Base-by-base conservation (phyloP, 148 eudicot species). In the Selenicereus undatus region DNA sequence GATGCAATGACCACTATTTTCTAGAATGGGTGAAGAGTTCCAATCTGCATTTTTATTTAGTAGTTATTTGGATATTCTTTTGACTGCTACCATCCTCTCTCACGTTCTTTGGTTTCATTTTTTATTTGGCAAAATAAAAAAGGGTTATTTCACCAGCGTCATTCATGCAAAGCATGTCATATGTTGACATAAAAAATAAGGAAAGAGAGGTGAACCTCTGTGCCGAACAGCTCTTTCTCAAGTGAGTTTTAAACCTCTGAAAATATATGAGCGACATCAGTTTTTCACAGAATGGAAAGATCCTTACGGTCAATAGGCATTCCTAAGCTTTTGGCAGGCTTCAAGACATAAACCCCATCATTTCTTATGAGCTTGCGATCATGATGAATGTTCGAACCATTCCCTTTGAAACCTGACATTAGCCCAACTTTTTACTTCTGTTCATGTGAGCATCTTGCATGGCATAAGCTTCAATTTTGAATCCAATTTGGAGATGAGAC, bases 1-100 rank as follows among this genome's bases (percentile, higher is more conserved):
- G 99, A 76, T 85, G 77, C 54, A 84, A 71, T n/a, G 13, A 74
- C 32, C 72, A 56, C 11, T 16, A 54, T 22, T 78, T 65, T 52
- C 48, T 54, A 22, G 48, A 29, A 27, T 45, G 16, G 26, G 43
- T 29, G n/a, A 74, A 14, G 62, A 68, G 60, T 36, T 35, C 50
- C 35, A 30, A 30, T 72, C 51, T 72, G 30, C 45, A 68, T 50
- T 71, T 39, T 48, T 48, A 9, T 73, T 36, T 48, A 50, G 72
- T 51, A 17, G 24, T 50, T 75, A 80, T 39, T 36, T 70, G 45
- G 76, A 50, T 29, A 45, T 29, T 60, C 35, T 62, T 74, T 20
- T 27, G 13, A 18, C 58, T 45, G 43, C 29, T 79, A 14, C 26
- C 50, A 18, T 27, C 36, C 39, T 51, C 8, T 60, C 24, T 71